These are phyloP conservation scores for Phytophthora pisi DNA, from an alignment of 352 stramenopile genomes.

Conservation along the genomic window DNA sequence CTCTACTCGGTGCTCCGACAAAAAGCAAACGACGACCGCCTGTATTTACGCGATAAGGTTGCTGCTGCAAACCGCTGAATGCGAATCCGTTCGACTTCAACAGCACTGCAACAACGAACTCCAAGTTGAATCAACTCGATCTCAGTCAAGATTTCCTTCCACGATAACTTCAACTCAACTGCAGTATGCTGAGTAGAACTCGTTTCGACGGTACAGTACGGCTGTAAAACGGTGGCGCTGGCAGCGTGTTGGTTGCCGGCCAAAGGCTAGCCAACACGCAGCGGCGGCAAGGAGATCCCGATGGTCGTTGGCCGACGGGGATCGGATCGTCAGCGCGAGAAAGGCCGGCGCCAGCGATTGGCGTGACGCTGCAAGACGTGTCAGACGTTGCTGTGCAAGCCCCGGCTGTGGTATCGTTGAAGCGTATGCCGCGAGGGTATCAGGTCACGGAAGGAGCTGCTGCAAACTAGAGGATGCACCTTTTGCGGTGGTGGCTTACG, in stretches of 20 bases:
- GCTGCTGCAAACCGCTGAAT: constrained; percentile 1
- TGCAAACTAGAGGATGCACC: background rate
- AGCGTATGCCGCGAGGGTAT: constrained; percentile 7
- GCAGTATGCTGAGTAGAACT: background rate
- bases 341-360: constrained; percentile 26
- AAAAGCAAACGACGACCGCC: background rate
- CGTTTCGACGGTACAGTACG: constrained; percentile 10
- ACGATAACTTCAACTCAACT: background rate
- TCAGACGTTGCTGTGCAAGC: constrained; percentile 17
- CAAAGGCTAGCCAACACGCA: constrained; percentile 13
- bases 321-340: constrained; percentile 8
- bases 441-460: constrained; percentile 11
- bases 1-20: background rate
- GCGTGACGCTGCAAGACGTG: constrained; percentile 30
- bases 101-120: background rate
- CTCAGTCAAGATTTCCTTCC: background rate
- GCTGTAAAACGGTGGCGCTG: constrained; percentile 3
- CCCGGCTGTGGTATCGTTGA: constrained; percentile 8
- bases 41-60: background rate
- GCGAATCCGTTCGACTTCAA: background rate
- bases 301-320: constrained; percentile 1
- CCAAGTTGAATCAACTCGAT: background rate
- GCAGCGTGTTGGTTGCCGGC: constrained; percentile 7
- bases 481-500: background rate
- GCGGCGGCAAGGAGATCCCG: background rate